These are phyloP conservation scores for Stagonosporopsis rhizophila DNA, from an alignment of 2,329 filamentous ascomycete genomes.

Conservation along the genomic window DNA sequence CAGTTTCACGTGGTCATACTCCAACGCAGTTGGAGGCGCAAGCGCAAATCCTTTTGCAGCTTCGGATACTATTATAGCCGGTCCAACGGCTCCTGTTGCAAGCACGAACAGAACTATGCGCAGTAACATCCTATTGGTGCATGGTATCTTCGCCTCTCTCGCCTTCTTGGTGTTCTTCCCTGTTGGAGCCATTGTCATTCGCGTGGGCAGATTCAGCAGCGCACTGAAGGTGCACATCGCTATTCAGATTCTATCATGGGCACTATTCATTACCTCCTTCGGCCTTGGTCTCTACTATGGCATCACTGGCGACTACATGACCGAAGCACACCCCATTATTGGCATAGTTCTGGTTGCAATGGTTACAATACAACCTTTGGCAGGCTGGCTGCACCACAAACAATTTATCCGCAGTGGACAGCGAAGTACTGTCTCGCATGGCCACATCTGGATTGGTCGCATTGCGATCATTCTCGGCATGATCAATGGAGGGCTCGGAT, in stretches of 20 bases:
- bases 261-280: constrained; percentile 55
- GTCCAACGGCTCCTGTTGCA: constrained; percentile 29
- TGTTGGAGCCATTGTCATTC: constrained; percentile 49
- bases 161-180: constrained; percentile 51
- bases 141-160: constrained; percentile 48
- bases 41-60: constrained; percentile 18
- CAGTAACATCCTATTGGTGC: constrained; percentile 34
- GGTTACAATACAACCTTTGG: constrained; percentile 61
- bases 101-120: background rate
- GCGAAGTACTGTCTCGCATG: constrained; percentile 54
- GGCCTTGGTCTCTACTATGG: constrained; percentile 59
- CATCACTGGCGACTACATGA: constrained; percentile 38
- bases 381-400: constrained; percentile 59
- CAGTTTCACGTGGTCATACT: constrained; percentile 15
- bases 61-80: constrained; percentile 8
- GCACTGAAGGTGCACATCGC: constrained; percentile 50
- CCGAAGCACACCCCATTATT: constrained; percentile 57
- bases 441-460: constrained; percentile 63
- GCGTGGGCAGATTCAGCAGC: constrained; percentile 46
- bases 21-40: constrained; percentile 16
- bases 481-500: constrained; percentile 62
- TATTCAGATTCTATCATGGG: constrained; percentile 55
- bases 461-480: constrained; percentile 58
- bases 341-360: constrained; percentile 57
- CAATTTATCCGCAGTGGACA: constrained; percentile 54